Evolutionary conservation across 345 rosid genomes (phyloP), one percentile per base, ranked within the genome.

Genomic region (Fremontodendron californicum): DNA sequence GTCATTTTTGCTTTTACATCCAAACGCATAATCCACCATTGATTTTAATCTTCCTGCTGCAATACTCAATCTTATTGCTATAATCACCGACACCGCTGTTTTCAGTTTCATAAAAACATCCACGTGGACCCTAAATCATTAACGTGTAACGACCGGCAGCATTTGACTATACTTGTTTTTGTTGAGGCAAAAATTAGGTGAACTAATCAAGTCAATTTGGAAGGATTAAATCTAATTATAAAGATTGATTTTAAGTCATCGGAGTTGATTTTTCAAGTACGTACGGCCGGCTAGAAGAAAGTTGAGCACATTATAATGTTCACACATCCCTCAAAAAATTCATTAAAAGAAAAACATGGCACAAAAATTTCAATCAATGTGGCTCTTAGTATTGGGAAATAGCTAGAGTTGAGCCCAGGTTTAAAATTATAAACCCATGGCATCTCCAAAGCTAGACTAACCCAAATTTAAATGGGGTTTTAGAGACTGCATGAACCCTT

Each of bases 61-160:
- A n/a, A n/a, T n/a, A n/a, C n/a, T n/a, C n/a, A n/a, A n/a, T n/a
- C n/a, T n/a, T n/a, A n/a, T n/a, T n/a, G n/a, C n/a, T n/a, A n/a
- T n/a, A n/a, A n/a, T n/a, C n/a, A n/a, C n/a, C n/a, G n/a, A n/a
- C n/a, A n/a, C n/a, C n/a, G n/a, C n/a, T n/a, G n/a, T n/a, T n/a
- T n/a, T n/a, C n/a, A n/a, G n/a, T n/a, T n/a, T n/a, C n/a, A n/a
- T n/a, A n/a, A n/a, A n/a, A n/a, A n/a, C n/a, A n/a, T n/a, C n/a
- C n/a, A n/a, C n/a, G n/a, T n/a, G n/a, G n/a, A n/a, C n/a, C n/a
- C n/a, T n/a, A n/a, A n/a, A n/a, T n/a, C 21, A 46, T 46, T 46
- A 48, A 48, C 74, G 74, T 70, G 40, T 9, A 70, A 70, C 15
- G 74, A 48, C 74, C 74, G 40, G 40, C 23, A 46, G 52, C 6